These are phyloP conservation scores for Anastatica hierochuntica DNA, from an alignment of 345 rosid genomes.

Conservation along the genomic window DNA sequence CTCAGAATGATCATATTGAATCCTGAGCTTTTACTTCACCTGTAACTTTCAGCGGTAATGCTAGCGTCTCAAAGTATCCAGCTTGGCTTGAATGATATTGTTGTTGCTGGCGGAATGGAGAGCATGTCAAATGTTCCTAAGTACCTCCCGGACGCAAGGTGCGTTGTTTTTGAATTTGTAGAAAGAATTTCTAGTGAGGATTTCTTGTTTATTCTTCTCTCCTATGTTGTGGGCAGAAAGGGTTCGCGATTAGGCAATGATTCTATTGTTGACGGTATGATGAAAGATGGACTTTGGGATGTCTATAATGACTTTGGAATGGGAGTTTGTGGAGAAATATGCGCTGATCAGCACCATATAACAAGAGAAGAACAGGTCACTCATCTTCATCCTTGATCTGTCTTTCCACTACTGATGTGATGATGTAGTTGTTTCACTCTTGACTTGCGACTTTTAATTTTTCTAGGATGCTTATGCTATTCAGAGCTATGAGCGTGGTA, in stretches of 20 bases:
- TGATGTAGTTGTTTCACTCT: not conserved
- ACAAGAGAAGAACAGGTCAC: conserved; percentile 81
- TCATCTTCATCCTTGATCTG: conserved; percentile 1
- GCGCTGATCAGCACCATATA: conserved; percentile 62
- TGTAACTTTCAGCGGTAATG: conserved; percentile 52
- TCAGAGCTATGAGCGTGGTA: conserved; percentile 76
- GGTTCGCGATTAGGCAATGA: conserved; percentile 88
- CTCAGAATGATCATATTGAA: not conserved
- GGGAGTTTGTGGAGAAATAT: conserved; percentile 89
- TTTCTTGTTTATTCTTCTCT: not conserved
- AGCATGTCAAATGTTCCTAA: conserved; percentile 96
- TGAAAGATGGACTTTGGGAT: conserved; percentile 98
- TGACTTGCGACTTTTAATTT: too few species aligned
- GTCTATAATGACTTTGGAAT: conserved; percentile 84
- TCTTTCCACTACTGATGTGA: not conserved
- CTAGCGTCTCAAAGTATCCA: conserved; percentile 77
- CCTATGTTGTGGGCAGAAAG: conserved; percentile 41
- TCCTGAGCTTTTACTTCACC: not conserved
- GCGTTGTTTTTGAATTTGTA: not conserved
- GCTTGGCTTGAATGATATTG: conserved; percentile 73
- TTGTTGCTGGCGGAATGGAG: conserved; percentile 96
- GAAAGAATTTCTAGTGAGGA: not conserved
- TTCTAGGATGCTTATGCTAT: conserved; percentile 77
- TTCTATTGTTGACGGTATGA: conserved; percentile 76
- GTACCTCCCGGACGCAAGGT: conserved; percentile 86